A percentile compares a stretch with the other conserved stretches of the same genome.
These are phyloP conservation scores for Suillus placidus DNA, from an alignment of 768 basidiomycete genomes.

Conservation along the genomic window DNA sequence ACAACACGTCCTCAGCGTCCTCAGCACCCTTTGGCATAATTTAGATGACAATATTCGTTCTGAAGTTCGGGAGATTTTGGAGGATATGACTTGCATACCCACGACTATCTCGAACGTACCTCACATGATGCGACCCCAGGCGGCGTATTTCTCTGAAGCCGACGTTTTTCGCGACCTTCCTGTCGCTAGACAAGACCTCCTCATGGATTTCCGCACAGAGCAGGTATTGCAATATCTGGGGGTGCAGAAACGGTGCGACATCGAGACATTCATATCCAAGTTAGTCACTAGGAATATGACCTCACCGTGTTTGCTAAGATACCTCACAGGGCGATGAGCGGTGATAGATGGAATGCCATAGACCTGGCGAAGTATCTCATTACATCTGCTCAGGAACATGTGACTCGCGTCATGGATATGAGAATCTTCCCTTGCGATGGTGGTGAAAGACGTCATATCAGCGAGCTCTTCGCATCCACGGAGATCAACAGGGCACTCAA, in stretches of 20 bases:
- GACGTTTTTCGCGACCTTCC: slow-evolving; percentile 86
- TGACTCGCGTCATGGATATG: not conserved
- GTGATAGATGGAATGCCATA: not conserved
- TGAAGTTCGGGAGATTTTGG: slow-evolving; percentile 37
- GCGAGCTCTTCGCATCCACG: not conserved
- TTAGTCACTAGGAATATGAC: not conserved
- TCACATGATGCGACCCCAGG: slow-evolving; percentile 45
- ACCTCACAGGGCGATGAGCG: not conserved
- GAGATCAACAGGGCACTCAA: not conserved
- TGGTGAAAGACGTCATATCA: not conserved
- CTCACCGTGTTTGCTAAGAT: not conserved
- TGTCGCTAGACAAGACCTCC: slow-evolving; percentile 46
- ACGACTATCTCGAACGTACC: slow-evolving; percentile 43
- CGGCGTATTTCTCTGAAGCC: slow-evolving; percentile 82
- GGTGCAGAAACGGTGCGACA: slow-evolving; percentile 1
- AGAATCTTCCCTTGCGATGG: not conserved
- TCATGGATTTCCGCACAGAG: not conserved
- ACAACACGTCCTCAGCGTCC: slow-evolving; percentile 63
- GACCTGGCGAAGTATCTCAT: not conserved
- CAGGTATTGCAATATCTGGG: not conserved
- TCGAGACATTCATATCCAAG: not conserved
- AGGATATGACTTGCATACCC: slow-evolving; percentile 62
- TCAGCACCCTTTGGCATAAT: not conserved
- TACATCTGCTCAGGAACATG: not conserved
- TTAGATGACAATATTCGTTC: not conserved